Percentiles rank a stretch among this genome's conserved stretches.
Evolutionary conservation across 1,284 basidiomycete species (phyloP).

Genomic region (Bjerkandera adusta): DNA sequence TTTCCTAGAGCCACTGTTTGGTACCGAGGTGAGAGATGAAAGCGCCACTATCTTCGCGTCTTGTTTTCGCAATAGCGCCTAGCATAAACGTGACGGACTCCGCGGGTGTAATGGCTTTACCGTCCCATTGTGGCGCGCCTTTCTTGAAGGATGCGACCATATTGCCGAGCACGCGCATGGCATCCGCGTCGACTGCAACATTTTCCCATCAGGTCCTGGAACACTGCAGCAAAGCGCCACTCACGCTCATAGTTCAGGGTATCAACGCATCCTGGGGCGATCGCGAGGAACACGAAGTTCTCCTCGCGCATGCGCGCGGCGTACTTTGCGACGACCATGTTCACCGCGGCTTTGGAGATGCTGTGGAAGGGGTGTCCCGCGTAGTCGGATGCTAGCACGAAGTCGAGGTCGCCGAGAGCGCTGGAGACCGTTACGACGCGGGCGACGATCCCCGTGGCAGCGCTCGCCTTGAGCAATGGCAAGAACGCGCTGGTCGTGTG

Average conservation of each 20-base stretch:
- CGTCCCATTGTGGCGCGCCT: slow-evolving; percentile 23
- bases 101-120: slow-evolving; percentile 28
- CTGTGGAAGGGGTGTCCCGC: slow-evolving; percentile 27
- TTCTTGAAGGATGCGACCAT: slow-evolving; percentile 20
- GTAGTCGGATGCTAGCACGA: slow-evolving; percentile 8
- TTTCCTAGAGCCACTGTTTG: slow-evolving; percentile 33
- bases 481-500: slow-evolving; percentile 34
- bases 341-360: slow-evolving; percentile 37
- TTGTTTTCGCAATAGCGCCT: slow-evolving; percentile 26
- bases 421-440: slow-evolving; percentile 32
- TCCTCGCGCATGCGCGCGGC: slow-evolving; percentile 33
- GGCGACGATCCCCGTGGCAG: slow-evolving; percentile 25
- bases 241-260: too few relatives aligned
- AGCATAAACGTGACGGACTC: slow-evolving; percentile 31
- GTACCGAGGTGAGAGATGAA: slow-evolving; percentile 34
- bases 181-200: too few relatives aligned
- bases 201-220: too few relatives aligned
- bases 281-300: slow-evolving; percentile 35
- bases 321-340: slow-evolving; percentile 38
- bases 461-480: slow-evolving; percentile 35
- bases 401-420: slow-evolving; percentile 27
- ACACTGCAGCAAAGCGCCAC: too few relatives aligned
- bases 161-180: slow-evolving; percentile 10
- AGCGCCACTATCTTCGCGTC: slow-evolving; percentile 28
- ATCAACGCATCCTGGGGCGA: slow-evolving; percentile 38